Evolutionary conservation across 2,329 filamentous ascomycete species (phyloP), one percentile per base, ranked within the genome.

Genomic region (Colletotrichum sp.): DNA sequence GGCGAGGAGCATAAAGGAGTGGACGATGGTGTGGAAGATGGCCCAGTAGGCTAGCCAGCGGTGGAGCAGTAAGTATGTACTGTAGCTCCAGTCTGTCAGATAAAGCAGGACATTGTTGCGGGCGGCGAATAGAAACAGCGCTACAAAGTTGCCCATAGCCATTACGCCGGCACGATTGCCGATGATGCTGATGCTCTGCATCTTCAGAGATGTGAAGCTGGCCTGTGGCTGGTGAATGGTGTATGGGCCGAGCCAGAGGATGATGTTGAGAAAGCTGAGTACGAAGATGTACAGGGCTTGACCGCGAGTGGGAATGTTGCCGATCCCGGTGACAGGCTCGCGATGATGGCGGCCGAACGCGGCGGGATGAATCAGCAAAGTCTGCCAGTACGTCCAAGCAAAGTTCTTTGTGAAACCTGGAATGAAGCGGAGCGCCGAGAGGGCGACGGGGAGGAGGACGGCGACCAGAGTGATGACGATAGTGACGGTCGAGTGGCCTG

Each of bases 341-440:
- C 84, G 82, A 65, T 86, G 84, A 6, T 75, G 77, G 7, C 64
- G 78, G 4, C 84, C 83, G n/a, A 80, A 82, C 8, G 80, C 52
- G 1, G 83, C 80, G 0, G 85, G 84, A 24, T 83, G 79, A 36
- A 82, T 22, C 1, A 72, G n/a, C 79, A 32, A 84, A 48, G 36
- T 82, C 76, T 57, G 66, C 65, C 60, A 75, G 32, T 24, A 67
- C 6, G 55, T 55, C 71, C 64, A 71, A 0, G 71, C 55, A 22
- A 65, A 52, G 32, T 60, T 69, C 8, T 13, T 52, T 1, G 75
- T 77, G 3, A 83, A 81, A 9, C 80, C 77, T 0, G 84, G 81
- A 3, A 86, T n/a, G 75, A 83, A 84, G 16, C 84, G 82, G n/a
- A 84, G 63, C 1, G 85, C 77, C 1, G 85, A 85, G 1, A 84